Evolutionary conservation across 306 rosid species (phyloP).

Genomic region (Boehmeria nivea): DNA sequence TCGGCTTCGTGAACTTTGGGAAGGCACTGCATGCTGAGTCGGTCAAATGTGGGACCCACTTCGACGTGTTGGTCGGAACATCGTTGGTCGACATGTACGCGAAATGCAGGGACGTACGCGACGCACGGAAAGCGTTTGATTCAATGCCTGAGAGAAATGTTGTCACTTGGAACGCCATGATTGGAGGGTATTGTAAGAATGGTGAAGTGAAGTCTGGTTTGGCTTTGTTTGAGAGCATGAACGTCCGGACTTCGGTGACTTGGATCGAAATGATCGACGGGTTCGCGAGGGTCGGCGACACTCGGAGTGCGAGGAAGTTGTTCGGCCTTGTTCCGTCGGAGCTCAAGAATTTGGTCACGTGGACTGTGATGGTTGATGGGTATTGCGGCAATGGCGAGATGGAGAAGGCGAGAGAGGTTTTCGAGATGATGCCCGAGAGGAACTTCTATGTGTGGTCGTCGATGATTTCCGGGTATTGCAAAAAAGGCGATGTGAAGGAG

Average conservation of each 20-base stretch:
- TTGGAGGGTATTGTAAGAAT: slow-evolving; percentile 44
- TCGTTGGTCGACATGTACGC: slow-evolving; percentile 38
- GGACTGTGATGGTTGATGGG: slow-evolving; percentile 81
- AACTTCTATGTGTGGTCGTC: slow-evolving; percentile 65
- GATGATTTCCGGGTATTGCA: slow-evolving; percentile 69
- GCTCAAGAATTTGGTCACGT: slow-evolving; percentile 48
- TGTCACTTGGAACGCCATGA: slow-evolving; percentile 65
- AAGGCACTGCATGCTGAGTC: slow-evolving; percentile 52
- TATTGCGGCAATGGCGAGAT: slow-evolving; percentile 56
- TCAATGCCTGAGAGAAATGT: slow-evolving; percentile 46
- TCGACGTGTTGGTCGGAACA: slow-evolving; percentile 47
- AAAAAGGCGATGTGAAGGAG: slow-evolving; percentile 41
- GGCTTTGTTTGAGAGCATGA: slow-evolving; percentile 42
- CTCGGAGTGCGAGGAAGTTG: slow-evolving; percentile 35
- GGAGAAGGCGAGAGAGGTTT: slow-evolving; percentile 55
- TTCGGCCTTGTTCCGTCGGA: slow-evolving; percentile 47
- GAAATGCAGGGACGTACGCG: slow-evolving; percentile 34
- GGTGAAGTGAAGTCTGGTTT: slow-evolving; percentile 44
- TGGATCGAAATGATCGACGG: slow-evolving; percentile 78
- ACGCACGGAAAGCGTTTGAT: slow-evolving; percentile 45
- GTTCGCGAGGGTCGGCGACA: slow-evolving; percentile 50
- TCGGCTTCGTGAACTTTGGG: slow-evolving; percentile 20
- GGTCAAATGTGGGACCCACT: slow-evolving; percentile 37
- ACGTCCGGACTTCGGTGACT: slow-evolving; percentile 34
- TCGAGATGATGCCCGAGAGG: slow-evolving; percentile 53